phyloP scores from a whole-genome alignment of 257 asterid genomes.

The Solanum okadae region DNA sequence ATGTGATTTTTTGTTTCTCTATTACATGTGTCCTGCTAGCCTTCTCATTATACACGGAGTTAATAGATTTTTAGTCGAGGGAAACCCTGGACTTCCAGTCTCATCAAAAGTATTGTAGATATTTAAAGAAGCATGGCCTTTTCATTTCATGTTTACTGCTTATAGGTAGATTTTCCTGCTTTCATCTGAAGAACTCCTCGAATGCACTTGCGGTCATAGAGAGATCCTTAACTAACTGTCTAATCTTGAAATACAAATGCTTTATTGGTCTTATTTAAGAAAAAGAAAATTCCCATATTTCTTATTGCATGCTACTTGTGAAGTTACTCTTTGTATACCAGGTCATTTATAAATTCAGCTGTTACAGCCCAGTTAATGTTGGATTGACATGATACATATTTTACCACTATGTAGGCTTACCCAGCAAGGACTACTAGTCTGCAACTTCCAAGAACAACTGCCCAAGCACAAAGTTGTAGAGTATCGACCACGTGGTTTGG shows the following conservation, averaged over 20 bases:
- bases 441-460: constrained; percentile 41
- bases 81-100: background rate
- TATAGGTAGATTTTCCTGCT: background rate
- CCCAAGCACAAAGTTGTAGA: constrained; percentile 58
- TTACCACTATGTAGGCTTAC: constrained; percentile 45
- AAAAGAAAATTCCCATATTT: background rate
- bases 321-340: background rate
- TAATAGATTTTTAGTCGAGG: background rate
- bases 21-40: background rate
- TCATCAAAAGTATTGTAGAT: background rate
- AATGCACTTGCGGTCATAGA: background rate
- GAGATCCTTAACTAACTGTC: background rate
- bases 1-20: background rate
- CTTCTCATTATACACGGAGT: background rate
- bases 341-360: background rate
- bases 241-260: background rate
- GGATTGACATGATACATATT: background rate
- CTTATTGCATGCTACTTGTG: background rate
- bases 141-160: background rate
- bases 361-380: background rate
- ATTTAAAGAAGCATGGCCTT: background rate
- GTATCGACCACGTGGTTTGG: constrained; percentile 93
- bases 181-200: background rate
- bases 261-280: background rate
- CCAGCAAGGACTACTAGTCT: constrained; percentile 34